These are phyloP conservation scores for Melanogaster broomeanus DNA, from an alignment of 768 basidiomycete genomes.

Conservation along the genomic window DNA sequence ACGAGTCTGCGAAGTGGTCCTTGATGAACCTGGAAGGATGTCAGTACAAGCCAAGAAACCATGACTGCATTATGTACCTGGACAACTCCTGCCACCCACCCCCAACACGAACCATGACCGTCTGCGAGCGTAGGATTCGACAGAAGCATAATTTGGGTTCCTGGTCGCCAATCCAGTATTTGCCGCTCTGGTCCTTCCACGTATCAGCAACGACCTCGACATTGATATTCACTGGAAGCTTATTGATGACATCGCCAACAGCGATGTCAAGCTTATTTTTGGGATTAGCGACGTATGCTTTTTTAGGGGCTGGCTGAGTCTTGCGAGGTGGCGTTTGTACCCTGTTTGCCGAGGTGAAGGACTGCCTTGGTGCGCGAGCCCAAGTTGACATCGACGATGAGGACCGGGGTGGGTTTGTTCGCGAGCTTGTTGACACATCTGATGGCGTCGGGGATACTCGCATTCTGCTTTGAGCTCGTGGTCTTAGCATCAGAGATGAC, in stretches of 20 bases:
- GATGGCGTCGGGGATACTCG: constrained; percentile 65
- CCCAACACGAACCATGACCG: constrained; percentile 95
- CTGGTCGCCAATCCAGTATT: constrained; percentile 94
- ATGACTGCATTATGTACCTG: constrained; percentile 53
- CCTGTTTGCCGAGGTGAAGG: constrained; percentile 48
- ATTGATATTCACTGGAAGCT: constrained; percentile 81
- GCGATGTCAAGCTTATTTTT: constrained; percentile 91
- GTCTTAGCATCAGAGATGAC: constrained; percentile 33
- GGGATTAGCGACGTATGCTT: constrained; percentile 84
- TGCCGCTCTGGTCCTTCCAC: constrained; percentile 92
- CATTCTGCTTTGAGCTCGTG: constrained; percentile 46
- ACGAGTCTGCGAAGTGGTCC: constrained; percentile 82
- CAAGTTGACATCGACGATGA: constrained; percentile 59
- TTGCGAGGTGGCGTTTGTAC: constrained; percentile 50
- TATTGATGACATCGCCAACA: constrained; percentile 90
- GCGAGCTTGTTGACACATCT: constrained; percentile 54
- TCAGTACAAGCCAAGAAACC: constrained; percentile 4
- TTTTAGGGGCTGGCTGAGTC: constrained; percentile 43
- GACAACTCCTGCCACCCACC: constrained; percentile 94
- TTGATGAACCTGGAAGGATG: constrained; percentile 69
- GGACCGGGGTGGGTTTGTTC: constrained; percentile 44
- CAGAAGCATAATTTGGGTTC: constrained; percentile 91
- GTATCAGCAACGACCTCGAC: constrained; percentile 79
- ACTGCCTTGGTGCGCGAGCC: constrained; percentile 68
- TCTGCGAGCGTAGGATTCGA: constrained; percentile 86